These are phyloP conservation scores for Gossypium turneri DNA, from an alignment of 345 rosid species.

Conservation along the genomic window DNA sequence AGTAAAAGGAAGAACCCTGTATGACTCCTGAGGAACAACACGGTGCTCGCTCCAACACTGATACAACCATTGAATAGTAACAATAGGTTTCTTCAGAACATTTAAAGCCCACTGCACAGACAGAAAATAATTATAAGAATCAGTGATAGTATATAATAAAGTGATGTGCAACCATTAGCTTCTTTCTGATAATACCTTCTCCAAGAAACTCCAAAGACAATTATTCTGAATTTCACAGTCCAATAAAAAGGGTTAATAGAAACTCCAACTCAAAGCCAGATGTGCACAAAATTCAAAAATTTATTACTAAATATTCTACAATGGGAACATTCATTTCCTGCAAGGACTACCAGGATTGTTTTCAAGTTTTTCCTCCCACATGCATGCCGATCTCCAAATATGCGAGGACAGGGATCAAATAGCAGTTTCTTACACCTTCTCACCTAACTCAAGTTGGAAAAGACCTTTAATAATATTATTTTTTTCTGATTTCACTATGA, in stretches of 20 bases:
- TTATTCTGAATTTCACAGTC: not conserved
- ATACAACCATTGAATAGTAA: constrained; percentile 70
- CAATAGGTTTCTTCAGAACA: constrained; percentile 72
- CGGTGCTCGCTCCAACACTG: constrained; percentile 96
- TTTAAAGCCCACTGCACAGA: constrained; percentile 82
- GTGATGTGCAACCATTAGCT: constrained; percentile 12
- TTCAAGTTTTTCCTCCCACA: not conserved
- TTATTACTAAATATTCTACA: not conserved
- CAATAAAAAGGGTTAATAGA: not conserved
- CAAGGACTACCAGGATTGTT: not conserved
- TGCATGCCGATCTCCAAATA: not conserved
- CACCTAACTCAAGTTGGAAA: not conserved
- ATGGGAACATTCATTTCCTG: not conserved
- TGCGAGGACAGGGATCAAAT: not conserved
- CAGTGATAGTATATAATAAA: constrained; percentile 4
- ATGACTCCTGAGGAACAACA: constrained; percentile 83
- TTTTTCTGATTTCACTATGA: not conserved
- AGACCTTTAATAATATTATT: not conserved
- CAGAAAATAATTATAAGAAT: constrained; percentile 13
- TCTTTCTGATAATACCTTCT: constrained; percentile 21
- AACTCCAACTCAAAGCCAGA: not conserved
- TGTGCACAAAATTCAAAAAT: not conserved
- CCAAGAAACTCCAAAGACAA: constrained; percentile 7
- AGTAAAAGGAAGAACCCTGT: constrained; percentile 81
- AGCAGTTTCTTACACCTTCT: not conserved